Conservation (phyloP, 1,139 yeast genomes). For the Nakaseomyces sp. region DNA sequence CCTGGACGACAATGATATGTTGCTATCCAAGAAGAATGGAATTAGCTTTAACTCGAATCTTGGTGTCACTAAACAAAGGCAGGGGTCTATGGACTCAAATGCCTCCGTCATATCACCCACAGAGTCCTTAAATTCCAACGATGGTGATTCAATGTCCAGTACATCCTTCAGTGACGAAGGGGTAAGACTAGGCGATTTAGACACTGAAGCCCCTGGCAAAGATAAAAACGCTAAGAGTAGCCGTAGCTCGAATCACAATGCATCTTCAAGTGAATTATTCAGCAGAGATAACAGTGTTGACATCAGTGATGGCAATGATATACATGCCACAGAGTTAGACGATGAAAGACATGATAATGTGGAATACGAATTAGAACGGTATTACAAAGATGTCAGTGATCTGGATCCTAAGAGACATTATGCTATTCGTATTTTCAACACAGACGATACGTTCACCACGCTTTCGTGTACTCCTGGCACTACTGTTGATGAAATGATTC, state of each 20-base stretch:
- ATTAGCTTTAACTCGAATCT: slow-evolving; percentile 2
- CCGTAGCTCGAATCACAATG: neutral
- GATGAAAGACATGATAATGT: slow-evolving; percentile 34
- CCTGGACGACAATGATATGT: slow-evolving; percentile 12
- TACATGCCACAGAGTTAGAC: slow-evolving; percentile 9
- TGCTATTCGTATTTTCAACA: slow-evolving; percentile 60
- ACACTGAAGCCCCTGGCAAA: neutral
- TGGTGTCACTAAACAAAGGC: neutral
- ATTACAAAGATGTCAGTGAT: slow-evolving; percentile 30
- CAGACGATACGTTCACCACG: slow-evolving; percentile 77
- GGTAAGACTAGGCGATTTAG: neutral
- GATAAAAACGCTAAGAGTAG: neutral
- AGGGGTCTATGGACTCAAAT: neutral
- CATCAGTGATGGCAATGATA: slow-evolving; percentile 2
- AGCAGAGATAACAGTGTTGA: neutral
- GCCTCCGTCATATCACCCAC: slow-evolving; percentile 2
- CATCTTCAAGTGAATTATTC: slow-evolving; percentile 8
- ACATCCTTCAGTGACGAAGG: neutral
- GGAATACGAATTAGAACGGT: slow-evolving; percentile 28
- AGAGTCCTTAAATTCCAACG: neutral
- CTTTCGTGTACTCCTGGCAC: slow-evolving; percentile 64
- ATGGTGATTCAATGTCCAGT: neutral
- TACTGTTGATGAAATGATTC: slow-evolving; percentile 65
- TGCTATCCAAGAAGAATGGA: slow-evolving; percentile 6
- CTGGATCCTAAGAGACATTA: slow-evolving; percentile 25